phyloP scores from a whole-genome alignment of 192 early-diverging fungal genomes.

The Dissophora globulifera region DNA sequence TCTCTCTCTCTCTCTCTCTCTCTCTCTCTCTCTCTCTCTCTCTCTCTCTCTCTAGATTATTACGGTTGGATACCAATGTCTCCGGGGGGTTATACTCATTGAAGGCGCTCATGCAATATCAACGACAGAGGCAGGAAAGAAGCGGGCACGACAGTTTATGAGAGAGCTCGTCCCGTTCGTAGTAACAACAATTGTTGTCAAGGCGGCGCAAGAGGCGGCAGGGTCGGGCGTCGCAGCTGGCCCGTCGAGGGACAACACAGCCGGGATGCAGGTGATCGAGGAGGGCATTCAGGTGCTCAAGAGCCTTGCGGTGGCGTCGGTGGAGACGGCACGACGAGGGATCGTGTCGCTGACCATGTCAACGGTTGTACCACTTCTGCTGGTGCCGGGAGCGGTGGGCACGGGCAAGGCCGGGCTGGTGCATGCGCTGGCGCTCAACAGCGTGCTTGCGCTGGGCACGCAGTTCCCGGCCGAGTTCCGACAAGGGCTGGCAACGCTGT shows the following conservation, averaged over 20 bases:
- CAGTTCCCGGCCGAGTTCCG: slow-evolving; percentile 56
- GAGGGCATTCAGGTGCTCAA: slow-evolving; percentile 64
- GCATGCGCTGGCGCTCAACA: slow-evolving; percentile 55
- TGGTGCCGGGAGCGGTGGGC: slow-evolving; percentile 11
- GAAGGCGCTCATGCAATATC: slow-evolving; percentile 1
- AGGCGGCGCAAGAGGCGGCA: slow-evolving; percentile 31
- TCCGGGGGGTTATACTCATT: slow-evolving; percentile 30
- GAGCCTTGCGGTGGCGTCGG: slow-evolving; percentile 42
- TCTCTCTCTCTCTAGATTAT: slow-evolving; percentile 27
- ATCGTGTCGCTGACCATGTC: slow-evolving; percentile 59
- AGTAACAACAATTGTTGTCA: slow-evolving; percentile 46
- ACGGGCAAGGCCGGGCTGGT: slow-evolving; percentile 15
- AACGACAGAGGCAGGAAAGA: slow-evolving; percentile 2
- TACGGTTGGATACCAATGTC: slow-evolving; percentile 47
- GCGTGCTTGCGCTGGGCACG: slow-evolving; percentile 56
- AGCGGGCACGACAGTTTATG: slow-evolving; percentile 32
- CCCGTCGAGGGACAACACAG: slow-evolving; percentile 17
- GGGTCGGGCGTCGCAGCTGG: not conserved
- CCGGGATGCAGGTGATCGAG: slow-evolving; percentile 45
- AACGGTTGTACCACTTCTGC: slow-evolving; percentile 56
- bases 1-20: not conserved
- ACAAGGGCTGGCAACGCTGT: slow-evolving; percentile 40
- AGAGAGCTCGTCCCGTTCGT: slow-evolving; percentile 43
- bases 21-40: not conserved
- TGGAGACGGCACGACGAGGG: slow-evolving; percentile 49